A percentile compares a stretch with the other conserved stretches of the same genome.
These are phyloP conservation scores for Podospora bellae-mahoneyi DNA, from an alignment of 495 filamentous ascomycete species.

Conservation along the genomic window DNA sequence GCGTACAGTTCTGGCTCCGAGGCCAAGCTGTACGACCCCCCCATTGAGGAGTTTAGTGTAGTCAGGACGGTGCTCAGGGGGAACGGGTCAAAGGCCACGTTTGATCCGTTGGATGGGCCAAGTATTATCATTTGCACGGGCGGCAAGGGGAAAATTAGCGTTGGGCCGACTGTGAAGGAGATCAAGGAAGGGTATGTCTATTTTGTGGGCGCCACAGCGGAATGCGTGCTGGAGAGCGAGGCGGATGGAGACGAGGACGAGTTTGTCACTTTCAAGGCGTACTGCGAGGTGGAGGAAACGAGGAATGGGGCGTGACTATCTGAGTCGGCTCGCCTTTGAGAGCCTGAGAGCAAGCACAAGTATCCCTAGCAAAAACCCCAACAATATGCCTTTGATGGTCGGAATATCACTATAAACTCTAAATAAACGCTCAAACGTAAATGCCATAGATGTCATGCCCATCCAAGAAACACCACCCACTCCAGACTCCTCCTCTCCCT, in stretches of 20 bases:
- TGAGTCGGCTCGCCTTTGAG: background rate
- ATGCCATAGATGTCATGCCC: background rate
- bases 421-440: background rate
- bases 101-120: slow-evolving; percentile 81
- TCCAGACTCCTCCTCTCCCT: background rate
- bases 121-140: slow-evolving; percentile 87
- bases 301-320: slow-evolving; percentile 25
- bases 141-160: slow-evolving; percentile 76
- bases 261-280: slow-evolving; percentile 91
- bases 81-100: slow-evolving; percentile 72
- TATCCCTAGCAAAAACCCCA: background rate
- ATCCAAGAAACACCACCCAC: background rate
- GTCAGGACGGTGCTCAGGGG: slow-evolving; percentile 72
- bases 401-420: background rate
- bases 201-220: slow-evolving; percentile 90
- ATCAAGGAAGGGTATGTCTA: slow-evolving; percentile 73
- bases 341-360: background rate
- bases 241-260: slow-evolving; percentile 52
- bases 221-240: slow-evolving; percentile 70
- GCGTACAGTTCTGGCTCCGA: slow-evolving; percentile 73
- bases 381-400: background rate
- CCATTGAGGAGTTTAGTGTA: slow-evolving; percentile 95
- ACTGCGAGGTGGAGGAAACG: slow-evolving; percentile 69
- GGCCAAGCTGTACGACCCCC: slow-evolving; percentile 80
- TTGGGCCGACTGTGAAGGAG: slow-evolving; percentile 68